Evolutionary conservation across 2,329 filamentous ascomycete genomes (phyloP), one percentile per base, ranked within the genome.

Genomic region (Penicillium sclerotigenum): DNA sequence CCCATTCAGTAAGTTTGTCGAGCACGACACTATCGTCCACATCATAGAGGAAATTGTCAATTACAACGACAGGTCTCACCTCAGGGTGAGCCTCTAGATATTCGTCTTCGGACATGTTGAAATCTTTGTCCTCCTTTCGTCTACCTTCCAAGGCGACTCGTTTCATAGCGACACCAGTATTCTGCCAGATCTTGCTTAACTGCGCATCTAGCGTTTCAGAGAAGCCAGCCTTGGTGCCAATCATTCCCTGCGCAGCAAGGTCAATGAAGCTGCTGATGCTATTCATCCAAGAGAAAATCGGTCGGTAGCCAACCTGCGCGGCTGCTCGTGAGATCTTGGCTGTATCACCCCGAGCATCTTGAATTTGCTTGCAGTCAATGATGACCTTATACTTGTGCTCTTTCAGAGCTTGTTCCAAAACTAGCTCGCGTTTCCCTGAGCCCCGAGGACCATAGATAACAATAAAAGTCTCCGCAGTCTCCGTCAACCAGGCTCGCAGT

Each of bases 241-340:
- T 96, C 13, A 94, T 94, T 65, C 92, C 90, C 71, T 97, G 93
- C 1, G 94, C 90, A 22, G 93, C 94, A 36, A 97, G 83, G 65
- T 97, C 94, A 61, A 96, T 81, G 75, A 97, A 84, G 71, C 91
- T 96, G 74, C 90, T 96, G 62, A 97, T 85, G 68, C 87, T 96
- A 73, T 97, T 97, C 76, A 95, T 89, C 90, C 92, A 97, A 0
- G 90, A 95, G 72, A 99, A 99, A 0, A 99, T 86, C 0, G 94
- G 94, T 9, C 89, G 82, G 70, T 97, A 97, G 9, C 94, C 93
- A 47, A 97, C 92, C 61, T 92, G 85, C 1, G 80, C 77, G 0
- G 93, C 94, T 6, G 94, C 86, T 38, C 88, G 86, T 58, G 85
- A 85, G 66, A 99, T 96, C 0, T 90, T 96, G 3, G 87, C 85